These are phyloP conservation scores for Cymbopogon citratus DNA, from an alignment of 176 grass and related monocot species.

Conservation along the genomic window DNA sequence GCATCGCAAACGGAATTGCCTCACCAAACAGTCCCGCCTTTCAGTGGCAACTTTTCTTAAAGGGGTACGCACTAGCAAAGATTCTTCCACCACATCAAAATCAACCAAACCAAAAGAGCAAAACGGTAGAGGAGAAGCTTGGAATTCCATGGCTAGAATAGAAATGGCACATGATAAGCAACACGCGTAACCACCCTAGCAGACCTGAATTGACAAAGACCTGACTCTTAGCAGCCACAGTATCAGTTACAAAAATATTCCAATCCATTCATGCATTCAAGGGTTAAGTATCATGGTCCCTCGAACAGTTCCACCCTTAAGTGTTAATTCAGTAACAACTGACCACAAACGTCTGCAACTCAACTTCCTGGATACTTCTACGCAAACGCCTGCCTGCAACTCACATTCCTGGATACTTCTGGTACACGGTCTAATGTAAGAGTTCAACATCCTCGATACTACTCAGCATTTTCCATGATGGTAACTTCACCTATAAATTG, in stretches of 20 bases:
- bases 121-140: background rate
- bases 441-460: conserved; percentile 4
- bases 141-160: conserved; percentile 11
- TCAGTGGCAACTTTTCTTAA: conserved; percentile 4
- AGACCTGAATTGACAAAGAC: conserved; percentile 22
- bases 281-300: conserved; percentile 10
- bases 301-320: conserved; percentile 1
- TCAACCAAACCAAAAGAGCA: conserved; percentile 1
- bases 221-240: background rate
- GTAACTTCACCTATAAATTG: conserved; percentile 31
- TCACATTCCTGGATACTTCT: conserved; percentile 39
- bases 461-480: conserved; percentile 7
- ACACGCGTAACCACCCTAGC: background rate
- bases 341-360: background rate
- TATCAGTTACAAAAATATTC: background rate
- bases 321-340: background rate
- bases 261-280: background rate
- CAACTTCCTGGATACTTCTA: conserved; percentile 36
- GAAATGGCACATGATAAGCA: conserved; percentile 7
- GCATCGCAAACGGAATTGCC: background rate
- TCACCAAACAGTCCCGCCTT: background rate
- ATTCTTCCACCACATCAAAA: conserved; percentile 28
- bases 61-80: conserved; percentile 17
- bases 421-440: conserved; percentile 3
- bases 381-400: background rate